A percentile compares a stretch with the other conserved stretches of the same genome.
These are phyloP conservation scores for Aureobasidium subglaciale DNA, from an alignment of 2,329 filamentous ascomycete genomes.

Conservation along the genomic window DNA sequence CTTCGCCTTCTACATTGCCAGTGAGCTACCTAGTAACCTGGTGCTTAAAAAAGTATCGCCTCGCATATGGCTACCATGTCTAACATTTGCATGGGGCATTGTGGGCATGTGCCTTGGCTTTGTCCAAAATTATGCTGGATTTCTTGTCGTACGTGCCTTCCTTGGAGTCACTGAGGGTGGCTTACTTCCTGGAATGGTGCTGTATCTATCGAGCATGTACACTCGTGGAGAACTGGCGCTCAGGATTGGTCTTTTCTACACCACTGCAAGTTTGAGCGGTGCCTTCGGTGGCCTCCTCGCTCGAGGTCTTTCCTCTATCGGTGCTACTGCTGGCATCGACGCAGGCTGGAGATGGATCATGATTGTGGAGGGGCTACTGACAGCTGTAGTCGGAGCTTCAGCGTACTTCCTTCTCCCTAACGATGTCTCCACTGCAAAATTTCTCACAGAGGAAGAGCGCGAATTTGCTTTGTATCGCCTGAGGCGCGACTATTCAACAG, in stretches of 20 bases:
- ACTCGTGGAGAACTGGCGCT: constrained; percentile 30
- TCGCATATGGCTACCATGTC: constrained; percentile 33
- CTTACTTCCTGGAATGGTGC: constrained; percentile 31
- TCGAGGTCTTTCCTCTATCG: constrained; percentile 9
- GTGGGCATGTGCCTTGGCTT: constrained; percentile 35
- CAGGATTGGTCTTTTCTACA: constrained; percentile 30
- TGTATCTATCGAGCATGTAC: constrained; percentile 35
- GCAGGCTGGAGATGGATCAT: constrained; percentile 28
- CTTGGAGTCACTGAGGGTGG: constrained; percentile 37
- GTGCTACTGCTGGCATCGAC: constrained; percentile 22
- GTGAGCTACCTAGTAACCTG: constrained; percentile 39
- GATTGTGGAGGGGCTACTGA: constrained; percentile 21
- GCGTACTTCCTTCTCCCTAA: constrained; percentile 47
- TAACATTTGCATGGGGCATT: constrained; percentile 35
- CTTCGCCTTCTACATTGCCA: constrained; percentile 37
- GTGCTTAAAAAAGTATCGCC: constrained; percentile 33
- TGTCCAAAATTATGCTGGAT: constrained; percentile 33
- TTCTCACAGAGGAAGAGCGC: constrained; percentile 48
- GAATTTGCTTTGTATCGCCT: constrained; percentile 29
- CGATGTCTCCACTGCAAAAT: constrained; percentile 51
- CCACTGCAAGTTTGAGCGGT: constrained; percentile 27
- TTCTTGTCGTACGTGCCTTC: constrained; percentile 34
- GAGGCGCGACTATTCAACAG: constrained; percentile 30
- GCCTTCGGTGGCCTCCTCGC: constrained; percentile 16
- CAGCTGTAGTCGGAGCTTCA: constrained; percentile 35